Base-by-base conservation (phyloP, 805 yeast species). In the Candida corydali region DNA sequence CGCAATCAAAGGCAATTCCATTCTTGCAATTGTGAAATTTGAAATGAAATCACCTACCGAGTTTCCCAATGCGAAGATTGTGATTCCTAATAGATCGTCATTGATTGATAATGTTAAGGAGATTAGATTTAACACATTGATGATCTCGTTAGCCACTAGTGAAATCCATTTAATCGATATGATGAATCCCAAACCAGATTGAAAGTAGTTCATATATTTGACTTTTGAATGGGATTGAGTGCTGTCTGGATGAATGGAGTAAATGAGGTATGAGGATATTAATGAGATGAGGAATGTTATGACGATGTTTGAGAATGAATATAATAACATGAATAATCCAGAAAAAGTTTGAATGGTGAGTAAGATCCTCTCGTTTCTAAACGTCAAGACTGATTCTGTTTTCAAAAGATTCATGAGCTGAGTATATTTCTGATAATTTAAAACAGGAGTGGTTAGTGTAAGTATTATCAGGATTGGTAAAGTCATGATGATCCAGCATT, bases 21-120 rank as follows among this genome's bases (percentile, higher is more conserved):
- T 74, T 39, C 66, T 66, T 0, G 95, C 88, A 17, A 91, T 76
- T 0, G 94, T 82, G 24, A 82, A 56, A 47, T 91, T 87, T 0
- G 96, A 82, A 1, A 89, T 79, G 32, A 89, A 63, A 52, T 91
- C 98, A 5, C 98, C 97, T 5, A 85, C 63, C 1, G 96, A 89
- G 56, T 91, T 93, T 4, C 98, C 98, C 40, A 91, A 62, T 0
- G 98, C 96, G 57, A 91, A 84, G 0, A 91, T 70, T 0, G 98
- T 91, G 8, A 88, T 62, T 0, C 98, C 98, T 17, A 91, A 60
- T 9, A 89, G 71, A 3, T 88, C 87, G 41, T 86, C 93, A 8
- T 87, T 76, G 6, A 91, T 59, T 18, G 75, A 55, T 35, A 76
- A 74, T 0, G 80, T 64, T 1, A 75, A 63, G 0, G 89, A 81